phyloP scores from a whole-genome alignment of 495 filamentous ascomycete genomes.

The Tuber umbilicatum region DNA sequence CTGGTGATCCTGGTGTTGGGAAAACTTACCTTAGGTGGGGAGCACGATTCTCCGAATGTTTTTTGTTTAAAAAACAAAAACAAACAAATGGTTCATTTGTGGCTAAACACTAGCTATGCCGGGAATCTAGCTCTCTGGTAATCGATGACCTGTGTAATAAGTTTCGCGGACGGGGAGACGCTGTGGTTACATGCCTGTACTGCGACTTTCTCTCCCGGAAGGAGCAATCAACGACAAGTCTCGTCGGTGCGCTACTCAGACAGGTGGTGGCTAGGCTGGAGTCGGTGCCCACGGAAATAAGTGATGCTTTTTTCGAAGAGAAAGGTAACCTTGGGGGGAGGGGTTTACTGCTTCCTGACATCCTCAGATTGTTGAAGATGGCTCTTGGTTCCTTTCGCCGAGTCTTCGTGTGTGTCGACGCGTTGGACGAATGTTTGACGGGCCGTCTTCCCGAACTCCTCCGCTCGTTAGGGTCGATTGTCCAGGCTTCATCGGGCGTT shows the following conservation, averaged over 20 bases:
- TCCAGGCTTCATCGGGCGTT: background rate
- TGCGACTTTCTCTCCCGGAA: conserved; percentile 2
- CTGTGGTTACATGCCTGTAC: background rate
- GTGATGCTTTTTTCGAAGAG: background rate
- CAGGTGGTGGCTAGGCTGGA: background rate
- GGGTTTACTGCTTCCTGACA: background rate
- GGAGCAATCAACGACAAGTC: background rate
- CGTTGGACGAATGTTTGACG: background rate
- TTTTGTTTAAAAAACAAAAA: too few species aligned
- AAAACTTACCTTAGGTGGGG: conserved; percentile 1
- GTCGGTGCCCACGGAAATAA: background rate
- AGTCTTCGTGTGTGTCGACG: background rate
- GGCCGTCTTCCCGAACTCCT: background rate
- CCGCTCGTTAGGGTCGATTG: conserved; percentile 1
- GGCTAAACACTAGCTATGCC: background rate
- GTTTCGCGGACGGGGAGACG: background rate
- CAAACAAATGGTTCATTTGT: background rate
- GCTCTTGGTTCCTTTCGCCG: background rate
- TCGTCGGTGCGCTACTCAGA: background rate
- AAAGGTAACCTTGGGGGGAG: background rate
- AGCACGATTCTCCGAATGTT: background rate
- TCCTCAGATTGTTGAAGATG: background rate
- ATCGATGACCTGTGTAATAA: background rate
- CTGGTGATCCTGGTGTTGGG: background rate
- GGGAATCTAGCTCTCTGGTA: background rate